Evolutionary conservation across 2,329 filamentous ascomycete genomes (phyloP).

Genomic region (Botrytis hyacinthi): DNA sequence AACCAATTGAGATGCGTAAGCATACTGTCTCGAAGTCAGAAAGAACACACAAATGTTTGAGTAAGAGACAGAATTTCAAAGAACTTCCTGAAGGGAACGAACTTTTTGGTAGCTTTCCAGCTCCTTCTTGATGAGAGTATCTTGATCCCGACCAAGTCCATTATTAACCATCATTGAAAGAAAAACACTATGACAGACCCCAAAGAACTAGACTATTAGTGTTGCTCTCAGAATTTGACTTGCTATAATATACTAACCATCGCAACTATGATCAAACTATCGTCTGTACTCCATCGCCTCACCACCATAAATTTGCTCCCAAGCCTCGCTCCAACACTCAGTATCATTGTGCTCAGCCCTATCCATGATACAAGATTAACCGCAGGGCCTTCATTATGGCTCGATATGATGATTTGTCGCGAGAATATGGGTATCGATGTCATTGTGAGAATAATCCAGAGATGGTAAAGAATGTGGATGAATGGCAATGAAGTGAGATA

Average conservation of each 20-base stretch:
- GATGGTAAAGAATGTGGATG: not conserved
- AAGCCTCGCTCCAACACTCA: slow-evolving; percentile 40
- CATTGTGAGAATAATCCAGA: slow-evolving; percentile 12
- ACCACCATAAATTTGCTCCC: slow-evolving; percentile 31
- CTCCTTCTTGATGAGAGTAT: slow-evolving; percentile 19
- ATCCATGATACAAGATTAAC: slow-evolving; percentile 42
- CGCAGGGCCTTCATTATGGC: slow-evolving; percentile 42
- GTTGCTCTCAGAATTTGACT: slow-evolving; percentile 1
- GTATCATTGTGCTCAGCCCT: slow-evolving; percentile 40
- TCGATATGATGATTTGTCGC: slow-evolving; percentile 39
- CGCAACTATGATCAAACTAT: slow-evolving; percentile 23
- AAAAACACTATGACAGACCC: slow-evolving; percentile 19
- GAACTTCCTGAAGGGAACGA: not conserved
- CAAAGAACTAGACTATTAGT: slow-evolving; percentile 8
- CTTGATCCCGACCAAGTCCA: slow-evolving; percentile 26
- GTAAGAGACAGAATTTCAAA: too few relatives aligned
- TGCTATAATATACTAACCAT: slow-evolving; percentile 27
- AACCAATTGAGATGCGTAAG: slow-evolving; percentile 35
- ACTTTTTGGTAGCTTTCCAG: slow-evolving; percentile 29
- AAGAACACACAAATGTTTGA: not conserved
- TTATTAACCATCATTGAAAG: slow-evolving; percentile 26
- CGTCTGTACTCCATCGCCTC: slow-evolving; percentile 24
- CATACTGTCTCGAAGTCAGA: slow-evolving; percentile 25
- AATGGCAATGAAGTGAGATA: slow-evolving; percentile 10
- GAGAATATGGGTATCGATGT: not conserved